Evolutionary conservation across 441 rosid species (phyloP), one percentile per base, ranked within the genome.

Genomic region (Pelargonium exstipulatum): DNA sequence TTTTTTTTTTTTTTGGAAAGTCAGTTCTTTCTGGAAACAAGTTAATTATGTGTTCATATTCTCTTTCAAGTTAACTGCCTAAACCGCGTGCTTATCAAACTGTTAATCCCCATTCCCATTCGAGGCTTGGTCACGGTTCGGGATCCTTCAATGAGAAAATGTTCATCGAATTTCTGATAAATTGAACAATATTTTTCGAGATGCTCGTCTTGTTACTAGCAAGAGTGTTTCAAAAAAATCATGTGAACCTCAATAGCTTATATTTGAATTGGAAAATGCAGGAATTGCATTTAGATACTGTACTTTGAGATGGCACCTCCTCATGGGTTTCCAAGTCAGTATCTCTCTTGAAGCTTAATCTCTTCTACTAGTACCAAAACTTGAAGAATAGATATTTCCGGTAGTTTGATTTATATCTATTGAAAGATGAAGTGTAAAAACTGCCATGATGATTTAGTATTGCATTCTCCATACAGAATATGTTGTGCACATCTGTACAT

Each of bases 301-400:
- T 62, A 64, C 29, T 0, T 12, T 51, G 48, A 22, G 2, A 55
- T 61, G 67, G 45, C 42, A 51, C n/a, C 66, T 32, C 51, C 55
- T 64, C 71, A 85, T 87, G 96, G 68, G 78, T 65, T 43, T 35
- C 62, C 78, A 64, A 10, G 43, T 72, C 0, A 72, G 55, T 29
- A 69, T 71, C 43, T 71, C 24, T 16, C 13, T 24, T 20, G 22
- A 20, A 61, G 64, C 61, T 53, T 53, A 53, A 55, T 55, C 61
- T 55, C 24, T 20, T 55, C 18, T 55, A 9, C 22, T 55, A 6
- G 61, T 55, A 55, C 61, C 61, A 17, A 6, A 53, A 55, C 61
- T 16, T 55, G 26, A 16, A 17, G 6, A 7, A 55, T 55, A 55
- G 18, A 17, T 17, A 55, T 51, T 51, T 16, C 8, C 58, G 8